Percentiles rank a stretch among this genome's conserved stretches.
Evolutionary conservation across 83 land plant genomes (phyloP).

Genomic region (Picea abies): DNA sequence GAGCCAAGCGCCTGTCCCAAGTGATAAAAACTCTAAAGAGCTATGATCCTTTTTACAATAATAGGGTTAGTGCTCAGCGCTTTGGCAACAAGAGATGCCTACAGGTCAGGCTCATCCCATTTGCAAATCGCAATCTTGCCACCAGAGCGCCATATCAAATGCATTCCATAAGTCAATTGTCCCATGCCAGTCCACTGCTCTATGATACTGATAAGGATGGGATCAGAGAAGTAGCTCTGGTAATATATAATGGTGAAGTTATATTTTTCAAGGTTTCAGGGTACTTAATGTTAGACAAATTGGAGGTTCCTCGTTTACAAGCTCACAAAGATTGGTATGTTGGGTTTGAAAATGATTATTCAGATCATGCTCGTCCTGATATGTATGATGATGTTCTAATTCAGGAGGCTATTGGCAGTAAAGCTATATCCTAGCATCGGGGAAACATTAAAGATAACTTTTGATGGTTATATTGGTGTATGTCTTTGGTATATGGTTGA

Average conservation of each 20-base stretch:
- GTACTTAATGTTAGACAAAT: conserved; percentile 78
- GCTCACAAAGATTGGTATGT: conserved; percentile 96
- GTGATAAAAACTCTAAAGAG: too few species aligned
- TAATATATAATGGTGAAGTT: conserved; percentile 94
- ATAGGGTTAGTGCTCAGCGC: too few species aligned
- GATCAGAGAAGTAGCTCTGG: conserved; percentile 83
- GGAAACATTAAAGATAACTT: too few species aligned
- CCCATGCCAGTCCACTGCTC: conserved; percentile 85
- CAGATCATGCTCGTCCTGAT: conserved; percentile 94
- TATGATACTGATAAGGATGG: conserved; percentile 99
- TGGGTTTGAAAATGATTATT: conserved; percentile 82
- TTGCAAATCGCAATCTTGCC: too few species aligned
- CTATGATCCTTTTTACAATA: too few species aligned
- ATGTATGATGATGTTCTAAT: conserved; percentile 83
- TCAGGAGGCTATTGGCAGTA: conserved; percentile 34
- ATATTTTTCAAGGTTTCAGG: conserved; percentile 97
- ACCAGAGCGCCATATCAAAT: too few species aligned
- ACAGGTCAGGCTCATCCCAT: too few species aligned
- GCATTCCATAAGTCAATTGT: conserved; percentile 94
- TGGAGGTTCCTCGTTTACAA: conserved; percentile 76
- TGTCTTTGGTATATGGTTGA: too few species aligned
- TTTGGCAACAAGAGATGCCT: too few species aligned
- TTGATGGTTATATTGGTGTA: too few species aligned
- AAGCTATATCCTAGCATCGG: conserved; percentile 12
- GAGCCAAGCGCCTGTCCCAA: too few species aligned